phyloP scores from a whole-genome alignment of 495 filamentous ascomycete genomes.

The Aspergillus olivimuriae region DNA sequence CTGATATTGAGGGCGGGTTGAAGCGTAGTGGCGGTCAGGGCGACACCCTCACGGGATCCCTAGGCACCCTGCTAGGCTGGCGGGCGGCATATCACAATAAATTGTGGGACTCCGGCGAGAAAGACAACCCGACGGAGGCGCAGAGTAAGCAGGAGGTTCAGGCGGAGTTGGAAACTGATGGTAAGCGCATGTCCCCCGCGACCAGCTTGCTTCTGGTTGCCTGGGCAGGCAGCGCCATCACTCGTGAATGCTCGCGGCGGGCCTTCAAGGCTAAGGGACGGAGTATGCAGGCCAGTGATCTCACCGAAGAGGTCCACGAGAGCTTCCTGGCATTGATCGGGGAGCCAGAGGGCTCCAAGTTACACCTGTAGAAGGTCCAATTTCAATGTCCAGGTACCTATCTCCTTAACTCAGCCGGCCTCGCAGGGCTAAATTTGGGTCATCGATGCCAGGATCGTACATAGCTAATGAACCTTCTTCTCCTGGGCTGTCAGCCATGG shows the following conservation, averaged over 20 bases:
- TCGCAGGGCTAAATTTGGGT: neutral
- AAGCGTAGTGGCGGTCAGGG: conserved; percentile 95
- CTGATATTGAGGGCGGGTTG: conserved; percentile 68
- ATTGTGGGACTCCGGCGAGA: conserved; percentile 64
- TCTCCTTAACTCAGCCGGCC: neutral
- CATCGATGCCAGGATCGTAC: neutral
- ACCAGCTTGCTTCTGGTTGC: conserved; percentile 75
- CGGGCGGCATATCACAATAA: conserved; percentile 75
- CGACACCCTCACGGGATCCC: conserved; percentile 85
- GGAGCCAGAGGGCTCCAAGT: conserved; percentile 44
- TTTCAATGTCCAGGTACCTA: neutral
- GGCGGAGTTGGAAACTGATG: conserved; percentile 38
- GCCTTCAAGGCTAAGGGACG: conserved; percentile 85
- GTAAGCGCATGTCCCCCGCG: conserved; percentile 36
- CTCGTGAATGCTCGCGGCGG: conserved; percentile 82
- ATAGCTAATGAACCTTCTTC: too few relatives aligned
- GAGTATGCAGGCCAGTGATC: conserved; percentile 87
- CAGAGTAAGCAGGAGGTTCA: conserved; percentile 34
- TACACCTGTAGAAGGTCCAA: conserved; percentile 23
- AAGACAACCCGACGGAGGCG: conserved; percentile 35
- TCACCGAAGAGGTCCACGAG: conserved; percentile 82
- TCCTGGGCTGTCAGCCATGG: neutral
- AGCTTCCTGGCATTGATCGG: conserved; percentile 76
- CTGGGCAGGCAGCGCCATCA: conserved; percentile 80
- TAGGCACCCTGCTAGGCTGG: conserved; percentile 86